Percentiles rank a stretch among this genome's conserved stretches.
phyloP scores from a whole-genome alignment of 768 basidiomycete species.

The Lyophyllum shimeji region DNA sequence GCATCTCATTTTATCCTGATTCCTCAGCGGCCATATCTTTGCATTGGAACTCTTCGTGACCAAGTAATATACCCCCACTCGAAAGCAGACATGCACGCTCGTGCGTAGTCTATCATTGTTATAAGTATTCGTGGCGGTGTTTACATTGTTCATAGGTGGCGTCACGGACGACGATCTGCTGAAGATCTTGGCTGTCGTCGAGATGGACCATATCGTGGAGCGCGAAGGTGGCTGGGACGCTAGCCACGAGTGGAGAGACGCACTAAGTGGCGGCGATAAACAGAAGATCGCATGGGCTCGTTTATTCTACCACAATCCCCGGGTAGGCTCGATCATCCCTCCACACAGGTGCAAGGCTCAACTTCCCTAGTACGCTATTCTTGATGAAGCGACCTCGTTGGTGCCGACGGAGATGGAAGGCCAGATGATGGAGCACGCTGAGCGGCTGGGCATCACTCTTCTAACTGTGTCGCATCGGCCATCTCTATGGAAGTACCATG shows the following conservation, averaged over 20 bases:
- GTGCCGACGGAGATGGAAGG: constrained; percentile 93
- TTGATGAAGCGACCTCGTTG: constrained; percentile 95
- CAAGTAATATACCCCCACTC: constrained; percentile 96
- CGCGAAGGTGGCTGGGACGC: constrained; percentile 96
- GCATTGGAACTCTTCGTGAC: constrained; percentile 89
- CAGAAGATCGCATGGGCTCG: constrained; percentile 98
- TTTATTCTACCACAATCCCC: constrained; percentile 93
- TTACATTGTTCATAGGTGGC: constrained; percentile 44
- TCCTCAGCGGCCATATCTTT: constrained; percentile 95
- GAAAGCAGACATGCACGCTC: constrained; percentile 71
- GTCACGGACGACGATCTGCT: constrained; percentile 75
- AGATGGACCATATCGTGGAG: constrained; percentile 85
- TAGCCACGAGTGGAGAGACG: constrained; percentile 90
- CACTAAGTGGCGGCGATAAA: constrained; percentile 92
- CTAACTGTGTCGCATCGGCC: constrained; percentile 95
- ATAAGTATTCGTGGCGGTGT: background rate
- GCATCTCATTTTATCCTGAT: constrained; percentile 91
- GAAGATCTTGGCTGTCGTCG: constrained; percentile 69
- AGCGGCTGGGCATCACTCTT: constrained; percentile 83
- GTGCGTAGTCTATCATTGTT: constrained; percentile 41
- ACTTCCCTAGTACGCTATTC: constrained; percentile 78
- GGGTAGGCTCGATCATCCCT: constrained; percentile 45
- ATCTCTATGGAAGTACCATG: constrained; percentile 91
- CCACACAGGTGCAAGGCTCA: background rate
- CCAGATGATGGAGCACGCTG: constrained; percentile 92